Conservation (phyloP, 306 rosid genomes). For the Begonia masoniana region DNA sequence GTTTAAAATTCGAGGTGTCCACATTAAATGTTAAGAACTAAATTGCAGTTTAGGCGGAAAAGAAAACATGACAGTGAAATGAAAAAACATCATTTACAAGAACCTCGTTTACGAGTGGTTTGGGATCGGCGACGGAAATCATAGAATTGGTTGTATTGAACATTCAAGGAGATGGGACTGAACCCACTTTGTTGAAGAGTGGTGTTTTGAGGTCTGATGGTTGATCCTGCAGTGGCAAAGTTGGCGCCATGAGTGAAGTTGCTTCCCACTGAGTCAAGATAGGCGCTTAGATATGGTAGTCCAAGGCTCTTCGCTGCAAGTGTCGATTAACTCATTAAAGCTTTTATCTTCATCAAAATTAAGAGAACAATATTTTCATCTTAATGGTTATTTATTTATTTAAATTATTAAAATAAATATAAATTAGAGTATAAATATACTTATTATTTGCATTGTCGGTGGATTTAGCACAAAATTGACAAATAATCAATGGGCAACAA, state of each 20-base stretch:
- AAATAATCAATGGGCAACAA: no score
- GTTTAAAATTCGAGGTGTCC: not conserved
- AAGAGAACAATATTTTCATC: no score
- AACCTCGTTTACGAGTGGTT: constrained; percentile 25
- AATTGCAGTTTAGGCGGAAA: no score
- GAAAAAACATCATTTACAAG: not conserved
- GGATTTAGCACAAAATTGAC: no score
- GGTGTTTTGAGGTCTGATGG: constrained; percentile 49
- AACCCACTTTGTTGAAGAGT: constrained; percentile 51
- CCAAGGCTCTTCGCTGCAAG: constrained; percentile 35
- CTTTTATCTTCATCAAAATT: no score
- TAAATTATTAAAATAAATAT: no score
- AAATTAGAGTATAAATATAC: no score
- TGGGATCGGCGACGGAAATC: constrained; percentile 43
- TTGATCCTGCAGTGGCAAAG: constrained; percentile 77
- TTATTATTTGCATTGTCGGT: no score
- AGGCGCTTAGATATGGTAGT: constrained; percentile 46
- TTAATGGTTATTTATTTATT: no score
- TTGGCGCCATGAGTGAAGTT: constrained; percentile 60
- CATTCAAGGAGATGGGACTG: constrained; percentile 56
- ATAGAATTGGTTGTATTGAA: constrained; percentile 42
- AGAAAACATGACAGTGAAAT: not conserved
- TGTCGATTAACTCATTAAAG: no score
- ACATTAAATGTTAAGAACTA: not conserved
- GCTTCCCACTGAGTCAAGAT: constrained; percentile 58